Conservation (phyloP, 1,284 basidiomycete species). For the Wallemia hederae region DNA sequence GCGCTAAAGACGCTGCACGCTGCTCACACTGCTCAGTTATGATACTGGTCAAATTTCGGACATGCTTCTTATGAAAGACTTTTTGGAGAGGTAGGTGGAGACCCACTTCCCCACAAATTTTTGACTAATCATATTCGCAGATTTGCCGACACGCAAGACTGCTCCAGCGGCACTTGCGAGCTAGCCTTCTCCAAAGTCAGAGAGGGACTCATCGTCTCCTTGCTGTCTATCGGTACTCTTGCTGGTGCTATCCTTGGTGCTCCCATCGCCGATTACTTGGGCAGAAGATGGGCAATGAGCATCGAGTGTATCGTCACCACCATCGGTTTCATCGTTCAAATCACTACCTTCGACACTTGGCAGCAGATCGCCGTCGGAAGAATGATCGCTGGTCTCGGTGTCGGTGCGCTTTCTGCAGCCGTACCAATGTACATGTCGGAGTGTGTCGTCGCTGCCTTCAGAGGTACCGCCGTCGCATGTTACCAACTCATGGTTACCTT, state of each 20-base stretch:
- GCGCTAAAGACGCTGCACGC: conserved; percentile 1
- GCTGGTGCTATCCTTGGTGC: conserved; percentile 31
- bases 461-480: conserved; percentile 35
- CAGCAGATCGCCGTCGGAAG: neutral
- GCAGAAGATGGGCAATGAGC: conserved; percentile 39
- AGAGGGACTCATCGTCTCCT: conserved; percentile 31
- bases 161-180: conserved; percentile 15
- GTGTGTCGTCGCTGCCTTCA: conserved; percentile 41
- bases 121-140: conserved; percentile 5
- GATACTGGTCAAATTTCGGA: conserved; percentile 52
- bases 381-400: conserved; percentile 21
- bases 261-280: conserved; percentile 31
- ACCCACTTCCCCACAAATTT: conserved; percentile 19
- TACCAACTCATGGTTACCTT: conserved; percentile 35
- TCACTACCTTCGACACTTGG: conserved; percentile 17
- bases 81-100: conserved; percentile 29
- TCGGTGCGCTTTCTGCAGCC: conserved; percentile 39
- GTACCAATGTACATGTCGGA: conserved; percentile 50
- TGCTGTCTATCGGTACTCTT: conserved; percentile 35
- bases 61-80: conserved; percentile 44
- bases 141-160: conserved; percentile 6
- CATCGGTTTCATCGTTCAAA: conserved; percentile 37
- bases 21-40: conserved; percentile 15
- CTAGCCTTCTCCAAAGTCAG: conserved; percentile 27
- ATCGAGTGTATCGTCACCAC: conserved; percentile 33